A percentile compares a stretch with the other conserved stretches of the same genome.
Conservation (phyloP, 257 asterid genomes). For the Salvia rosmarinus region DNA sequence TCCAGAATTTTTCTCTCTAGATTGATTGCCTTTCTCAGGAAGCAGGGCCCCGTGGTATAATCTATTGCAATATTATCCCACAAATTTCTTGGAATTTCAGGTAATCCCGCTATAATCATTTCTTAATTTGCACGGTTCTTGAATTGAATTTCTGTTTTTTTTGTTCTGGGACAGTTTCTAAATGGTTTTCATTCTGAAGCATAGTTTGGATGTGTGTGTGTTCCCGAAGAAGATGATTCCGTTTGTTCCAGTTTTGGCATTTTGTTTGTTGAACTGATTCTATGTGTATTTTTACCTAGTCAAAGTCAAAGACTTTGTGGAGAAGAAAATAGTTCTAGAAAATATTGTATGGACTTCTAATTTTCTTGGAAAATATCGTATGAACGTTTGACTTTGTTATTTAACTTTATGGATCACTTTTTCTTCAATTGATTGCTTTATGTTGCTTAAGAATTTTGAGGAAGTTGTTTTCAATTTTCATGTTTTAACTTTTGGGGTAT, state of each 20-base stretch:
- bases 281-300: not conserved
- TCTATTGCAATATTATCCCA: slow-evolving; percentile 22
- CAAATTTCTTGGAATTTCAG: slow-evolving; percentile 35
- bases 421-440: slow-evolving; percentile 6
- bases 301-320: slow-evolving; percentile 19
- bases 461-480: slow-evolving; percentile 1
- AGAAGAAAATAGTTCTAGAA: slow-evolving; percentile 23
- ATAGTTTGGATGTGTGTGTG: slow-evolving; percentile 6
- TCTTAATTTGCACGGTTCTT: slow-evolving; percentile 16
- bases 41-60: slow-evolving; percentile 14
- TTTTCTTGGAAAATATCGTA: slow-evolving; percentile 12
- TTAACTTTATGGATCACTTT: slow-evolving; percentile 1
- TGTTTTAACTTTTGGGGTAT: slow-evolving; percentile 13
- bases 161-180: slow-evolving; percentile 19
- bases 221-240: not conserved
- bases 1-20: slow-evolving; percentile 12
- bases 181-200: not conserved
- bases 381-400: slow-evolving; percentile 21
- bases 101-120: slow-evolving; percentile 34
- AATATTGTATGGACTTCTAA: slow-evolving; percentile 10
- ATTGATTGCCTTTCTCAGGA: slow-evolving; percentile 6
- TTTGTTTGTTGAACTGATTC: slow-evolving; percentile 22
- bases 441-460: slow-evolving; percentile 23
- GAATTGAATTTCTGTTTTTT: not conserved
- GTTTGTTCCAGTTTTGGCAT: not conserved